A percentile compares a stretch with the other conserved stretches of the same genome.
Evolutionary conservation across 2,329 filamentous ascomycete species (phyloP).

Genomic region (Aureobasidium musti): DNA sequence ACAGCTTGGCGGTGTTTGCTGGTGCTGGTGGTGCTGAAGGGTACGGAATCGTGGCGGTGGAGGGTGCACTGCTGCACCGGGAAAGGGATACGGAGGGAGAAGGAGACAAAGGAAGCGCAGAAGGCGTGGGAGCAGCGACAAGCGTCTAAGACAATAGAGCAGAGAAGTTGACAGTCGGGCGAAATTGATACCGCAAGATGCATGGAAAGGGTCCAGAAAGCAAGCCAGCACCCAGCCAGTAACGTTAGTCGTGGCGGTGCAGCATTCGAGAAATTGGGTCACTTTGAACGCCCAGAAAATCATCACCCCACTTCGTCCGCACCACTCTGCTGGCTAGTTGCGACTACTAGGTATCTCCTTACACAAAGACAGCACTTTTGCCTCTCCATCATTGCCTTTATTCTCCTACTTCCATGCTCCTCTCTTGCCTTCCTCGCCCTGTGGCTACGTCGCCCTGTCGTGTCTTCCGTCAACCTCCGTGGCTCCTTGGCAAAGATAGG

Average conservation of each 20-base stretch:
- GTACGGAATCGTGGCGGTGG: conserved; percentile 14
- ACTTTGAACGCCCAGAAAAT: too few species aligned
- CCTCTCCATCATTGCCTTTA: background rate
- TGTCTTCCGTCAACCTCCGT: conserved; percentile 15
- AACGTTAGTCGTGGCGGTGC: conserved; percentile 17
- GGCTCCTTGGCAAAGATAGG: conserved; percentile 19
- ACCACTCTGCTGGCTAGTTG: background rate
- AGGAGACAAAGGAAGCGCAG: background rate
- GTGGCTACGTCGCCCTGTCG: background rate
- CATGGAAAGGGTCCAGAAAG: conserved; percentile 15
- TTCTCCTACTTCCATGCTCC: background rate
- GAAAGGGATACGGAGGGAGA: background rate
- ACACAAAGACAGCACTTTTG: background rate
- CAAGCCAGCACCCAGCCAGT: conserved; percentile 4
- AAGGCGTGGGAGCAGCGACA: conserved; percentile 1
- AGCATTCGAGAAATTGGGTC: background rate
- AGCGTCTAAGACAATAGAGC: background rate
- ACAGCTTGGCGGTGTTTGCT: conserved; percentile 87
- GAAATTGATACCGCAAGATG: conserved; percentile 22
- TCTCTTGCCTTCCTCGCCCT: background rate
- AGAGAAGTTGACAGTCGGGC: background rate
- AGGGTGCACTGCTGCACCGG: conserved; percentile 11
- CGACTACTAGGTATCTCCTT: too few species aligned
- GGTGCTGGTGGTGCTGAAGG: conserved; percentile 5
- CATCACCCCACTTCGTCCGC: background rate